These are phyloP conservation scores for Trichoderma koningii DNA, from an alignment of 2,329 filamentous ascomycete species.

Conservation along the genomic window DNA sequence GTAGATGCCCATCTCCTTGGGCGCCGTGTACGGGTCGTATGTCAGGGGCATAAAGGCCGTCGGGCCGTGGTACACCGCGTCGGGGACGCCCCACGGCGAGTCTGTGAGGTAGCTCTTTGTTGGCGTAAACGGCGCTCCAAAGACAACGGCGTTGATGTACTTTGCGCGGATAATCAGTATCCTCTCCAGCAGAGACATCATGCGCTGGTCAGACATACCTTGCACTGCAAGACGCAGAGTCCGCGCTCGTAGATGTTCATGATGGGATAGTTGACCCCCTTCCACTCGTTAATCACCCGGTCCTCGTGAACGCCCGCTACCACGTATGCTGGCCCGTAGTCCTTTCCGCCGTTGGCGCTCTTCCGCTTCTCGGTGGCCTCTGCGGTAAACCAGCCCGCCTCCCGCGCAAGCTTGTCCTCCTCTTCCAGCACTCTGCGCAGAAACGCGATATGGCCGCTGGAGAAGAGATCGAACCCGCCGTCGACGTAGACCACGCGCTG, in stretches of 20 bases:
- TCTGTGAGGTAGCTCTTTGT: slow-evolving; percentile 74
- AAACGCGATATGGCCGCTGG: slow-evolving; percentile 95
- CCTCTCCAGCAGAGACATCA: neutral
- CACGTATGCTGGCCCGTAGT: slow-evolving; percentile 84
- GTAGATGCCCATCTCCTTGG: slow-evolving; percentile 84
- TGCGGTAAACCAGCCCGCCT: slow-evolving; percentile 73
- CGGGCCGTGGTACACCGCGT: slow-evolving; percentile 92
- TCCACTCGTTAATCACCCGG: slow-evolving; percentile 92
- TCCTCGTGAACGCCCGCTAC: slow-evolving; percentile 94
- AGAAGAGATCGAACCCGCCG: slow-evolving; percentile 95
- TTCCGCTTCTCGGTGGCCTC: slow-evolving; percentile 64
- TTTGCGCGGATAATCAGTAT: slow-evolving; percentile 40
- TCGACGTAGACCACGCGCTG: slow-evolving; percentile 94
- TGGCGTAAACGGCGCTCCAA: slow-evolving; percentile 86
- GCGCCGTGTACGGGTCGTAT: slow-evolving; percentile 77
- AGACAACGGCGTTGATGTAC: slow-evolving; percentile 86
- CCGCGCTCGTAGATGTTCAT: slow-evolving; percentile 99
- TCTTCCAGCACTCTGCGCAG: slow-evolving; percentile 72
- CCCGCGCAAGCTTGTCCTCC: slow-evolving; percentile 69
- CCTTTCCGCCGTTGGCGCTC: slow-evolving; percentile 58
- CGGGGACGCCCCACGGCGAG: slow-evolving; percentile 72
- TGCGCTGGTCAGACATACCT: slow-evolving; percentile 54
- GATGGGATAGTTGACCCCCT: slow-evolving; percentile 97
- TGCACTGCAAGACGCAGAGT: slow-evolving; percentile 92
- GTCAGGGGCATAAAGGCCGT: slow-evolving; percentile 84